These are phyloP conservation scores for Passalora sequoiae DNA, from an alignment of 2,329 filamentous ascomycete genomes.

Conservation along the genomic window DNA sequence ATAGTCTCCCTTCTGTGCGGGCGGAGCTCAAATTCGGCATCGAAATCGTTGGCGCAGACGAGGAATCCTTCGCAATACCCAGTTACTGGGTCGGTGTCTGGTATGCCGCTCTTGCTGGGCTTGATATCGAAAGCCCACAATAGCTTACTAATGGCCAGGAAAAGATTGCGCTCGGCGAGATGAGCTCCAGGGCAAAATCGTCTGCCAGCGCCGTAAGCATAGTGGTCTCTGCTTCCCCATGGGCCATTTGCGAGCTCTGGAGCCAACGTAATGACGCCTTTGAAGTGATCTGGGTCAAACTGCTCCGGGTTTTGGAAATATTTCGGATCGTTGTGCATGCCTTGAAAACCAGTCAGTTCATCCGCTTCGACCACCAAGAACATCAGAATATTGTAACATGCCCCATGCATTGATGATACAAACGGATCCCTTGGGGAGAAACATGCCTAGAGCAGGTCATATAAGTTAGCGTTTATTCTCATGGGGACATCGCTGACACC, in stretches of 20 bases:
- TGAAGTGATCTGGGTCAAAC: constrained; percentile 38
- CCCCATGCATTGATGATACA: constrained; percentile 39
- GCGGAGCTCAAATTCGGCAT: constrained; percentile 18
- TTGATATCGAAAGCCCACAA: constrained; percentile 49
- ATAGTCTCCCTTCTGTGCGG: constrained; percentile 20
- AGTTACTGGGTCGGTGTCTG: constrained; percentile 21
- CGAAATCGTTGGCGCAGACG: constrained; percentile 26
- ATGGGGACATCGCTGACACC: constrained; percentile 30
- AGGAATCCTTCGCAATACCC: constrained; percentile 27
- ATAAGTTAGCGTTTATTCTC: too few relatives aligned
- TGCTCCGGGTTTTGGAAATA: constrained; percentile 24
- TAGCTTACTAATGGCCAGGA: constrained; percentile 32
- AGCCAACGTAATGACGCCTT: constrained; percentile 31
- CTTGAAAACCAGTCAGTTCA: too few relatives aligned
- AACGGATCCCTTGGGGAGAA: too few relatives aligned
- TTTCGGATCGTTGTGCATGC: constrained; percentile 37
- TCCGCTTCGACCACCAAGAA: too few relatives aligned
- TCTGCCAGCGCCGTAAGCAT: constrained; percentile 47
- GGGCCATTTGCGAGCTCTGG: constrained; percentile 35
- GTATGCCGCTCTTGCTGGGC: constrained; percentile 9
- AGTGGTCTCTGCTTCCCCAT: constrained; percentile 41
- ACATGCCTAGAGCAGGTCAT: too few relatives aligned
- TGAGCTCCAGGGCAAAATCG: constrained; percentile 50
- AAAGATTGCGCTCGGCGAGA: constrained; percentile 47
- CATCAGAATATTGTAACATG: too few relatives aligned